A percentile compares a stretch with the other conserved stretches of the same genome.
These are phyloP conservation scores for Aspergillus sclerotiicarbonarius DNA, from an alignment of 495 filamentous ascomycete genomes.

Conservation along the genomic window DNA sequence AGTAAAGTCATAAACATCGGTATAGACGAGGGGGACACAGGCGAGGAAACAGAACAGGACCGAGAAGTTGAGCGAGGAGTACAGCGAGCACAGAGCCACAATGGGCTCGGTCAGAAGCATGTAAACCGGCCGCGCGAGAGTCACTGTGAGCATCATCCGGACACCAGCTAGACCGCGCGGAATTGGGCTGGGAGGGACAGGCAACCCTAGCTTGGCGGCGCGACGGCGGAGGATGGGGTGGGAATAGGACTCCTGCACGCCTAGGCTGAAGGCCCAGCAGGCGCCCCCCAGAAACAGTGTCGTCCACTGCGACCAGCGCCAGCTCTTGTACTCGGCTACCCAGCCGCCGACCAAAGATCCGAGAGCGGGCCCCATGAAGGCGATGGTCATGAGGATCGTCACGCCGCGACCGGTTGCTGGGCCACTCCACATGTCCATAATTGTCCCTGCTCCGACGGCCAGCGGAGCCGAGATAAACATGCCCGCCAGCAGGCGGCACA, in stretches of 20 bases:
- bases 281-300: constrained; percentile 33
- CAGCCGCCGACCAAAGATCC: constrained; percentile 63
- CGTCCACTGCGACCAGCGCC: constrained; percentile 63
- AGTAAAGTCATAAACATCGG: constrained; percentile 47
- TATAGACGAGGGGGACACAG: constrained; percentile 56
- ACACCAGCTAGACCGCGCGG: constrained; percentile 27
- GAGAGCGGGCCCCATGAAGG: constrained; percentile 33
- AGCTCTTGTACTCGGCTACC: constrained; percentile 53
- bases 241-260: constrained; percentile 62
- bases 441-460: constrained; percentile 36
- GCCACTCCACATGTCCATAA: constrained; percentile 41
- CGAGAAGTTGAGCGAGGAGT: constrained; percentile 61
- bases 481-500: constrained; percentile 63
- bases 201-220: constrained; percentile 41
- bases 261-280: constrained; percentile 39
- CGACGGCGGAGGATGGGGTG: constrained; percentile 54
- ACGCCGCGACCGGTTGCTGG: constrained; percentile 27
- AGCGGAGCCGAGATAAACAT: constrained; percentile 40
- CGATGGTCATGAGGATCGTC: constrained; percentile 38
- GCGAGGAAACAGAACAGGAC: constrained; percentile 67
- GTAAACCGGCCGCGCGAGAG: constrained; percentile 56
- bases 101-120: constrained; percentile 69
- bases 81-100: constrained; percentile 58
- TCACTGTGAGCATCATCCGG: constrained; percentile 52
- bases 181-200: constrained; percentile 34